phyloP scores from a whole-genome alignment of 2,329 filamentous ascomycete genomes.

The Diaporthe australafricana region DNA sequence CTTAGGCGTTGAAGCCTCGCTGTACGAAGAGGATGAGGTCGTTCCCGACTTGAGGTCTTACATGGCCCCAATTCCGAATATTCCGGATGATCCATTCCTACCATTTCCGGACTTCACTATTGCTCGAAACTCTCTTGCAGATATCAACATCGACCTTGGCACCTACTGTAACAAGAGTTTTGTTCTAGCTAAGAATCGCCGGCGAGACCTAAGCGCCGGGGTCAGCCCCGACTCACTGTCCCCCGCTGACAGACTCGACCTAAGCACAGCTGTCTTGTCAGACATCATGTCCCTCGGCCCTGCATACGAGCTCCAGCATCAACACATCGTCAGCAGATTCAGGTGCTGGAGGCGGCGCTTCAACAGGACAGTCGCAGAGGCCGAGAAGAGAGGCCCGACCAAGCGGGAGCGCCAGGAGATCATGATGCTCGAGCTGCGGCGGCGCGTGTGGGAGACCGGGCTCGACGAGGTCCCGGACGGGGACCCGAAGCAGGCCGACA shows the following conservation, averaged over 20 bases:
- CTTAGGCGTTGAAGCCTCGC: background rate
- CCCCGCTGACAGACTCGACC: background rate
- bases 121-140: background rate
- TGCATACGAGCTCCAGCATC: background rate
- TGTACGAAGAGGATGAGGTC: background rate
- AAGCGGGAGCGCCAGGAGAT: background rate
- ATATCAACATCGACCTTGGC: background rate
- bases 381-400: background rate
- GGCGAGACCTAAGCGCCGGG: background rate
- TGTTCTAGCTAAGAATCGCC: background rate
- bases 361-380: background rate
- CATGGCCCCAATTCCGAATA: background rate
- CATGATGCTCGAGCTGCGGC: background rate
- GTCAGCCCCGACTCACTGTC: background rate
- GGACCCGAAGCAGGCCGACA: background rate
- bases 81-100: background rate
- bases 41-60: background rate
- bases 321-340: background rate
- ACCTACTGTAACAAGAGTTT: background rate
- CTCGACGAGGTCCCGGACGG: constrained; percentile 3
- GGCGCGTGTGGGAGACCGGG: background rate
- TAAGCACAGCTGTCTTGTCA: background rate
- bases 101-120: background rate
- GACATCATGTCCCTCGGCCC: background rate
- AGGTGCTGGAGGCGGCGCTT: background rate